Conservation (phyloP, 2,329 filamentous ascomycete genomes). For the Metarhizium sp. region DNA sequence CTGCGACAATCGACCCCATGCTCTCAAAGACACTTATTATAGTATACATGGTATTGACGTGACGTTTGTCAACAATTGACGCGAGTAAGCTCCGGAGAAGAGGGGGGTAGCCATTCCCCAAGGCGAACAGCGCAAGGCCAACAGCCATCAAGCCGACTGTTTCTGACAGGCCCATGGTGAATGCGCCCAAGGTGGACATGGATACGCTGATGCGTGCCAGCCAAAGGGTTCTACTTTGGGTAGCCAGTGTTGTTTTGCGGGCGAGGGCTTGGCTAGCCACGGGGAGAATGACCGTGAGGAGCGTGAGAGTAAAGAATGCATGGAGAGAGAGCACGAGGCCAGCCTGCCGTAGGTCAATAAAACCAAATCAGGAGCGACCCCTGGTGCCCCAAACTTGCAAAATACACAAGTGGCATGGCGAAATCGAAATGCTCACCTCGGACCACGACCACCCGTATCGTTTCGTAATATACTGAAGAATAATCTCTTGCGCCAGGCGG, state of each 20-base stretch:
- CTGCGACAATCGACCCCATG: slow-evolving; percentile 9
- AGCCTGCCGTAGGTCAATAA: background rate
- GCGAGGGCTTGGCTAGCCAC: slow-evolving; percentile 5
- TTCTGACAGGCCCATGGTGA: background rate
- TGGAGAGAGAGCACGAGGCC: background rate
- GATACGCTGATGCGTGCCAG: background rate
- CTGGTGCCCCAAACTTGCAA: background rate
- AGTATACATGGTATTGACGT: slow-evolving; percentile 10
- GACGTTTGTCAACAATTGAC: slow-evolving; percentile 7
- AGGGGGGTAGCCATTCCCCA: background rate
- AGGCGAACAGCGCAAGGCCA: background rate
- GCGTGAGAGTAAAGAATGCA: background rate
- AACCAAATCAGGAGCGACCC: background rate
- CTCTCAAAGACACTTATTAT: slow-evolving; percentile 11
- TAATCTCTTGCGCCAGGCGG: slow-evolving; percentile 5
- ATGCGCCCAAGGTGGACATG: slow-evolving; percentile 5
- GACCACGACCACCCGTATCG: slow-evolving; percentile 10
- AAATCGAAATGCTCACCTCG: background rate
- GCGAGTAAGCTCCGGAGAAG: slow-evolving; percentile 11
- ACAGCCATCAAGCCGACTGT: background rate
- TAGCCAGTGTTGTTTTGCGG: background rate
- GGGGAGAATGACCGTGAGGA: background rate
- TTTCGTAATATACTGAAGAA: slow-evolving; percentile 10
- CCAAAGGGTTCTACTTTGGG: background rate
- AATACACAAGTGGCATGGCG: background rate